Evolutionary conservation across 148 eudicot species (phyloP), one percentile per base, ranked within the genome.

Genomic region (Chenopodium quinoa): DNA sequence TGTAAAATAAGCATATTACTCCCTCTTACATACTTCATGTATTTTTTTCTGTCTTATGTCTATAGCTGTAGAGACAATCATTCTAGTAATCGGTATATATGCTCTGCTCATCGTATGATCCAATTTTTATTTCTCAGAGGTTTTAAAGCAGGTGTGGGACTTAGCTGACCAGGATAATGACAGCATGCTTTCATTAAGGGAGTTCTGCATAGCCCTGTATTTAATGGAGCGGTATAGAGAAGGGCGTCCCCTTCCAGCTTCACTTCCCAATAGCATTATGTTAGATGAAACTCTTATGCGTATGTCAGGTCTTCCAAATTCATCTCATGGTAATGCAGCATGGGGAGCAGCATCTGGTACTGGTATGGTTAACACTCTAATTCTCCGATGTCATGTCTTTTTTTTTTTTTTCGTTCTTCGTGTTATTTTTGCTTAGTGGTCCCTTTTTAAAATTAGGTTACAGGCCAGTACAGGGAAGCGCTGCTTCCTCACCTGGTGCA

Each of bases 141-240:
- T 92, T 76, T 86, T 96, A 79, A 96, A 93, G 90, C 97, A 96
- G 90, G 98, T 96, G 69, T 96, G 99, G 99, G 99, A 96, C 82
- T 84, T 96, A 79, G 90, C 99, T 48, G 99, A 96, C 85, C 99
- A 96, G 89, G 99, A 96, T 78, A 91, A 85, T 83, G 99, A 96
- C 76, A 94, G 99, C 91, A 96, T 96, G 99, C 98, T 96, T 79
- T 92, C 98, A 82, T 82, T 96, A 88, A 92, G 94, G 86, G 99
- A 96, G 80, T 96, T 96, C 72, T 96, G 99, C 71, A 73, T 94
- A 80, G 93, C 99, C 78, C 95, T 96, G 16, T 96, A 93, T 87
- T 80, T 93, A 81, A 96, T 96, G 99, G 99, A 96, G 81, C 90
- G 94, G 60, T 92, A 86, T 84, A 89, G 99, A 86, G 99, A 96